phyloP scores from a whole-genome alignment of 2,329 filamentous ascomycete genomes.

The Diatrype stigma region DNA sequence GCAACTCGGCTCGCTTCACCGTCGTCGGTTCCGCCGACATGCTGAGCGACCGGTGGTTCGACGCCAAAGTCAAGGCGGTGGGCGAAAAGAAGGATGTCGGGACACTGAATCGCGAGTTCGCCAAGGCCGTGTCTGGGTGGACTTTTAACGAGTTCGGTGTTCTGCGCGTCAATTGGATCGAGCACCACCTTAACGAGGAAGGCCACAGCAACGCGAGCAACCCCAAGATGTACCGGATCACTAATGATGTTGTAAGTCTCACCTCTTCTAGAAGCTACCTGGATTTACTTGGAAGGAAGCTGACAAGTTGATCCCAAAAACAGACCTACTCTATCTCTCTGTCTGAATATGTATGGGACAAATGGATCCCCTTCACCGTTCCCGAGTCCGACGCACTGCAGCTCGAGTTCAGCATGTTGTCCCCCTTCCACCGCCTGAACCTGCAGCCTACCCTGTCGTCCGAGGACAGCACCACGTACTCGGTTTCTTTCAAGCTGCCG shows the following conservation, averaged over 20 bases:
- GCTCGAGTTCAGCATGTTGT: slow-evolving; percentile 98
- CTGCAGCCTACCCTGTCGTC: slow-evolving; percentile 57
- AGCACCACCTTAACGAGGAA: slow-evolving; percentile 66
- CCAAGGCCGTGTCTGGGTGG: slow-evolving; percentile 84
- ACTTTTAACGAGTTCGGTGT: slow-evolving; percentile 93
- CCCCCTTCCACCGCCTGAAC: slow-evolving; percentile 86
- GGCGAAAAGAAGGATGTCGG: slow-evolving; percentile 47
- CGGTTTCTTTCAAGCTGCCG: slow-evolving; percentile 72
- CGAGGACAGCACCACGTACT: slow-evolving; percentile 68
- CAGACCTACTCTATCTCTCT: slow-evolving; percentile 84
- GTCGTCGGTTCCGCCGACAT: slow-evolving; percentile 83
- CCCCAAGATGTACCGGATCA: slow-evolving; percentile 88
- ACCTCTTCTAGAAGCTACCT: background rate
- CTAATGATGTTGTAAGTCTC: slow-evolving; percentile 85
- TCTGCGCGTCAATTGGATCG: slow-evolving; percentile 74
- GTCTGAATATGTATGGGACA: slow-evolving; percentile 75
- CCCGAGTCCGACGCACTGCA: slow-evolving; percentile 72
- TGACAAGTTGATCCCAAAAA: slow-evolving; percentile 20
- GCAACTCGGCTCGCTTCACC: slow-evolving; percentile 87
- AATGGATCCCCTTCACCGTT: slow-evolving; percentile 69
- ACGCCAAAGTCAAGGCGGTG: slow-evolving; percentile 66
- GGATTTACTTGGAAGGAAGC: no score
- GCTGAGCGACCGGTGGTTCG: slow-evolving; percentile 85
- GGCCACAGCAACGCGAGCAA: slow-evolving; percentile 60
- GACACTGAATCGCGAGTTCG: slow-evolving; percentile 80